Base-by-base conservation (phyloP, 1,284 basidiomycete genomes). In the Chiua sp. region DNA sequence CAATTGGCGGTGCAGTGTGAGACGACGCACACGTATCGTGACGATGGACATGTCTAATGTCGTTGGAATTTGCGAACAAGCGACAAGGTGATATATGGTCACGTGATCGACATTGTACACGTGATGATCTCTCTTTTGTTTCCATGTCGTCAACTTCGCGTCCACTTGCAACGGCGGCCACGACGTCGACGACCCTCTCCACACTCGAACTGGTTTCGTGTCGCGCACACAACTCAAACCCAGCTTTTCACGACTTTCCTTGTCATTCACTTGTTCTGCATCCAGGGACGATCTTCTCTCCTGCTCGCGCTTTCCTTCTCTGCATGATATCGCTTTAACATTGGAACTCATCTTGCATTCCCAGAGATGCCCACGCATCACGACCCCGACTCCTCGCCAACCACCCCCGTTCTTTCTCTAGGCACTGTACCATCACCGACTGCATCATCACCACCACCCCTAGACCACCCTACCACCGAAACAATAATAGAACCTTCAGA, bases 11-110 rank as follows among this genome's bases (percentile, higher is more conserved):
- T 23, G 20, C 28, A 20, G 4, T 26, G 15, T 11, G 26, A 11
- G 22, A 7, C 30, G 23, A 56, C 64, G 59, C 63, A 87, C 86
- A 65, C 88, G 78, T 35, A 90, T 90, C 12, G 88, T 88, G 55
- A 91, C 87, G 66, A 89, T 86, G 50, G 89, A 89, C 84, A 86
- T 88, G 37, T 51, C 57, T 23, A n/a, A n/a, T n/a, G n/a, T n/a
- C n/a, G 18, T 23, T 7, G 10, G 30, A 32, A 32, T 51, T 30
- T 18, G 20, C 20, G 20, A 39, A 20, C 8, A n/a, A n/a, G n/a
- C n/a, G n/a, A n/a, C 20, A 15, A 22, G 42, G 10, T 48, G 22
- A 18, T 39, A 51, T 35, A 8, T 30, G 18, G 16, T 61, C 68
- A 70, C 70, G 61, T 69, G 66, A 35, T 5, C 0, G 1, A 4